Conservation (phyloP, 805 yeast species). For the Starmerella vaccinii region DNA sequence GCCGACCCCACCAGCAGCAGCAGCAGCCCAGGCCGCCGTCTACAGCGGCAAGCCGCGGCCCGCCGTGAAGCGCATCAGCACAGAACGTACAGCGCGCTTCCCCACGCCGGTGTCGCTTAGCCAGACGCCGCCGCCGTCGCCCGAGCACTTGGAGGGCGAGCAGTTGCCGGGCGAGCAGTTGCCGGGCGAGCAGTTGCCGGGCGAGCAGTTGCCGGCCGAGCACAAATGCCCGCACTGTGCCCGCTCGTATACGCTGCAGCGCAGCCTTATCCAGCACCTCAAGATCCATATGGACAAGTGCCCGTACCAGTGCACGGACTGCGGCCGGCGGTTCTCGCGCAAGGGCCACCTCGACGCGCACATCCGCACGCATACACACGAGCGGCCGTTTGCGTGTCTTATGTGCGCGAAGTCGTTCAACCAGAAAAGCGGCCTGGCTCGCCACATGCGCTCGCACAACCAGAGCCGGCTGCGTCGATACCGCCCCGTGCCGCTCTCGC, state of each 20-base stretch:
- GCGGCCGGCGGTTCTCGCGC: constrained; percentile 4
- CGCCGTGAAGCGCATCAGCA: not conserved
- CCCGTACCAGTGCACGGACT: not conserved
- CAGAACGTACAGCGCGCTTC: not conserved
- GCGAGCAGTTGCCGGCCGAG: not conserved
- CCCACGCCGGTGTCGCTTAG: not conserved
- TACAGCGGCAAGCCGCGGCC: not conserved
- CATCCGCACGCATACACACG: constrained; percentile 1
- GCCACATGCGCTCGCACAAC: not conserved
- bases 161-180: too few species aligned
- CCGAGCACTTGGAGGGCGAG: too few species aligned
- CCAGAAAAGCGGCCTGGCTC: not conserved
- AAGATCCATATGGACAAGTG: not conserved
- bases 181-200: too few species aligned
- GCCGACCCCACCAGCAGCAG: not conserved
- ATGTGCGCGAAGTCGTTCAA: constrained; percentile 1
- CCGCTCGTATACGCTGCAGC: not conserved
- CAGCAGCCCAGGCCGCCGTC: too few species aligned
- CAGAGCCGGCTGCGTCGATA: not conserved
- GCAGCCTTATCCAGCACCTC: constrained; percentile 5
- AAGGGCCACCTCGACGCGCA: constrained; percentile 4
- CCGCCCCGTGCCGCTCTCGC: not conserved
- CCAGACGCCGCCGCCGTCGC: too few species aligned
- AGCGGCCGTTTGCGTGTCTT: not conserved
- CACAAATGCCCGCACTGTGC: not conserved